A percentile compares a stretch with the other conserved stretches of the same genome.
phyloP scores from a whole-genome alignment of 2,329 filamentous ascomycete species.

The Pestalotiopsis sp. region DNA sequence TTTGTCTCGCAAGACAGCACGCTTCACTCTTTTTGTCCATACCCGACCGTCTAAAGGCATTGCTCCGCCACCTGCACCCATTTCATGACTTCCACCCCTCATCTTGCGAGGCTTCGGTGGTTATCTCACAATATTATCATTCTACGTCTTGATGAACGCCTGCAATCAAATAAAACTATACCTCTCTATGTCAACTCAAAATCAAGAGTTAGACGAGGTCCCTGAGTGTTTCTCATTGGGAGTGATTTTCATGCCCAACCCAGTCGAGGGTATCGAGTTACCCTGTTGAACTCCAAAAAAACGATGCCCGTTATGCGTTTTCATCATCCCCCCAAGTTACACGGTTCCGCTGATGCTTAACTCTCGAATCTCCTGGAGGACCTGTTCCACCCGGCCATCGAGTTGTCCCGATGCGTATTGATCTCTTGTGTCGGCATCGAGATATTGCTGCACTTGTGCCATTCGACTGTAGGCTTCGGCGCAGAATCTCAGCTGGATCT shows the following conservation, averaged over 20 bases:
- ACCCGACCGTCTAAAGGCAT: too few species aligned
- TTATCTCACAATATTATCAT: background rate
- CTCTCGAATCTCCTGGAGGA: constrained; percentile 94
- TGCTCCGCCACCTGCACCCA: too few species aligned
- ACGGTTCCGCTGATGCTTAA: constrained; percentile 83
- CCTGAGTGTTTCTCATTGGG: background rate
- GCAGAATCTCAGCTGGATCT: constrained; percentile 97
- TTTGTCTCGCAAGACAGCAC: too few species aligned
- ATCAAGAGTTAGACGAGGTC: background rate
- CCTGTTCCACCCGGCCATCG: constrained; percentile 89
- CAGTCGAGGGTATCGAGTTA: background rate
- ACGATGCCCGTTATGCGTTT: background rate
- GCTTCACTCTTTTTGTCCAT: too few species aligned
- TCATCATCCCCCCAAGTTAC: constrained; percentile 28
- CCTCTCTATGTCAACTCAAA: background rate
- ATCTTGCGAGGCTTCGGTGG: background rate
- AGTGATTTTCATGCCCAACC: background rate
- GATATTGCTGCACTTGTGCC: constrained; percentile 98
- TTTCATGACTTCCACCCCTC: too few species aligned
- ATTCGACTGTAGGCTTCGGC: constrained; percentile 96
- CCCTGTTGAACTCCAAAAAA: constrained; percentile 12
- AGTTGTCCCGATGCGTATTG: constrained; percentile 93
- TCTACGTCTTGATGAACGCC: background rate
- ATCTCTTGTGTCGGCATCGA: constrained; percentile 92
- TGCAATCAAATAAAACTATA: background rate